phyloP scores from a whole-genome alignment of 352 stramenopile species.

The Pythium phragmiticola region DNA sequence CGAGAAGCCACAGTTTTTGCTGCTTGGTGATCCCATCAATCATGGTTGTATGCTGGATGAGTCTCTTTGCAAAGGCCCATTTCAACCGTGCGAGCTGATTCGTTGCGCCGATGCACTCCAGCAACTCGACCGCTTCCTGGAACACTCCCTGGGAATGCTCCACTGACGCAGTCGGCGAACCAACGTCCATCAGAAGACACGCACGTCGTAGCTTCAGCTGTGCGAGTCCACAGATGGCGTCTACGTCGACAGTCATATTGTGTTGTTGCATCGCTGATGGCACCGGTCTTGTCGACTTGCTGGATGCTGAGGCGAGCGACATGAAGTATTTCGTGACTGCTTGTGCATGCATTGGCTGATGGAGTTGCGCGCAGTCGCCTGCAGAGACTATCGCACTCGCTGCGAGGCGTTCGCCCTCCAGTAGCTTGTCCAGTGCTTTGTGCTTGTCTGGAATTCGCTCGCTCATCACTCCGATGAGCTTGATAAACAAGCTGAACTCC shows the following conservation, averaged over 20 bases:
- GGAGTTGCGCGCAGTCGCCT: conserved; percentile 11
- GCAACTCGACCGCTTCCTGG: conserved; percentile 15
- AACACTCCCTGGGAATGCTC: conserved; percentile 10
- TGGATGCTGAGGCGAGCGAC: background rate
- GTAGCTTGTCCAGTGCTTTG: conserved; percentile 8
- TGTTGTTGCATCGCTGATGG: background rate
- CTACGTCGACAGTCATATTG: conserved; percentile 13
- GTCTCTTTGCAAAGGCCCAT: conserved; percentile 3
- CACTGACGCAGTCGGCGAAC: background rate
- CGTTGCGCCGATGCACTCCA: conserved; percentile 3
- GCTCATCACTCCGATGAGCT: conserved; percentile 2
- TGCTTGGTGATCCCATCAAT: background rate
- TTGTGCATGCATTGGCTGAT: conserved; percentile 19
- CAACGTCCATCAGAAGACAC: conserved; percentile 4
- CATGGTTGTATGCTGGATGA: background rate
- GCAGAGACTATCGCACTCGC: conserved; percentile 9
- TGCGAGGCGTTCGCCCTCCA: conserved; percentile 6
- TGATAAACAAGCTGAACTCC: conserved; percentile 10
- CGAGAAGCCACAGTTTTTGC: conserved; percentile 3
- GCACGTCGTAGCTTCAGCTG: conserved; percentile 18
- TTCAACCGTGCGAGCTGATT: background rate
- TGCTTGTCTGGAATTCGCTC: background rate
- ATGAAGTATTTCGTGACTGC: conserved; percentile 23
- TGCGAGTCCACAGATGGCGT: conserved; percentile 16
- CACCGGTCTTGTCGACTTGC: background rate